Evolutionary conservation across 139 green algal species (phyloP), one percentile per base, ranked within the genome.

Genomic region (Closterium sp.): DNA sequence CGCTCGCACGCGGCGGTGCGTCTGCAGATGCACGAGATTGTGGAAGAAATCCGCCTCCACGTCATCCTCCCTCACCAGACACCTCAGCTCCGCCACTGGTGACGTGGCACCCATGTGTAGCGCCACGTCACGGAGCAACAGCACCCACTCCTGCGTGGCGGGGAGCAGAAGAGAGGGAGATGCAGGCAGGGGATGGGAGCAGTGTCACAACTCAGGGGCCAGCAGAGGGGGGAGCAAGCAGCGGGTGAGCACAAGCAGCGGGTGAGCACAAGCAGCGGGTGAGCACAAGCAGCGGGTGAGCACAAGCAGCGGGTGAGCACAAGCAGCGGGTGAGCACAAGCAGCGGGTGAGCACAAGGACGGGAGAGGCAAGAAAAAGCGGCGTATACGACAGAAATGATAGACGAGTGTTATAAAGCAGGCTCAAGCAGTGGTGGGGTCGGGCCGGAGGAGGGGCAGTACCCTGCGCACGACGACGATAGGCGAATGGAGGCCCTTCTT

Each of bases 11-110:
- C 91, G 91, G 50, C 91, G 88, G 38, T 94, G 91, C 0, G 38
- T 70, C 89, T 92, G 92, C 88, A 94, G 32, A 70, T 94, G 92
- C 45, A 90, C 79, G 70, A 94, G 92, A 79, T 94, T 94, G 89
- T 88, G 70, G 38, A 94, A 94, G 45, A 94, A 92, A 31, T 92
- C 92, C 73, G 50, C 84, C 89, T 94, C 92, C 84, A 88, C 31
- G 85, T 87, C 85, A 92, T 94, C 92, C n/a, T 89, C 84, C 24
- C n/a, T 38, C 42, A 94, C 88, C 89, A 94, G 38, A 24, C 31
- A 62, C 10, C 31, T 30, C 19, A 94, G 42, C 24, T 92, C 89
- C 6, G 45, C 29, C 17, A 91, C 30, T 17, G 34, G 62, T 28
- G 90, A 28, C 50, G 70, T 21, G 9, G 27, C 31, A n/a, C 32